A percentile compares a stretch with the other conserved stretches of the same genome.
Evolutionary conservation across 768 basidiomycete species (phyloP).

Genomic region (Harrya chromipes): DNA sequence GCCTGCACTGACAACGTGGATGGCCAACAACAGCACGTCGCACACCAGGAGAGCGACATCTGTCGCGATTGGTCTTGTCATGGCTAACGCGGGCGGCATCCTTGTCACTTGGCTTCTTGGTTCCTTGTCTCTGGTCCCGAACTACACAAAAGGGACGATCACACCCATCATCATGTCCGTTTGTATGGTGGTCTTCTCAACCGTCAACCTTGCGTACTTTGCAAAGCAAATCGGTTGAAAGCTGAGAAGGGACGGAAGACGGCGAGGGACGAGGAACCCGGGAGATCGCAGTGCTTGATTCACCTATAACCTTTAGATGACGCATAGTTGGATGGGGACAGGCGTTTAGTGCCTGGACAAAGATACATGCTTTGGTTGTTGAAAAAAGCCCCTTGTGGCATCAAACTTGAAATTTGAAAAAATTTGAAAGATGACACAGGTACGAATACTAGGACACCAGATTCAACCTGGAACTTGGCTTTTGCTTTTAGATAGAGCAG

Average conservation of each 20-base stretch:
- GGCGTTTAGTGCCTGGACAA: not conserved
- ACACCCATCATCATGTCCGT: slow-evolving; percentile 36
- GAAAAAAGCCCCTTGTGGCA: too few relatives aligned
- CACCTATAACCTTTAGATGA: slow-evolving; percentile 40
- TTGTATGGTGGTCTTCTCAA: slow-evolving; percentile 36
- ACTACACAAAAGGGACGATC: slow-evolving; percentile 47
- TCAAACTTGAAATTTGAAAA: too few relatives aligned
- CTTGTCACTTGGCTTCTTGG: slow-evolving; percentile 61
- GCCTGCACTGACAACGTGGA: slow-evolving; percentile 56
- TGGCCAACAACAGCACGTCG: slow-evolving; percentile 59
- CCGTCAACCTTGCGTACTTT: slow-evolving; percentile 41
- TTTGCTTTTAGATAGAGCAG: not conserved
- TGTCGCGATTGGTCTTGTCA: slow-evolving; percentile 54
- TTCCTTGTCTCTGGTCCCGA: slow-evolving; percentile 44
- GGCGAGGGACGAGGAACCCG: slow-evolving; percentile 35
- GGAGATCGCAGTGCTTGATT: slow-evolving; percentile 54
- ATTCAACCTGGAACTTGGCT: too few relatives aligned
- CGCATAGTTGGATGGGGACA: not conserved
- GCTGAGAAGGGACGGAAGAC: slow-evolving; percentile 31
- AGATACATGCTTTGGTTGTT: too few relatives aligned
- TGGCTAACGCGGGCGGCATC: slow-evolving; percentile 59
- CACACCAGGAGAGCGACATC: slow-evolving; percentile 55
- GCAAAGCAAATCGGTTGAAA: slow-evolving; percentile 46
- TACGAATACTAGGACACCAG: too few relatives aligned
- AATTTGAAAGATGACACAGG: too few relatives aligned